These are phyloP conservation scores for Pseudisothecium myosuroides DNA, from an alignment of 225 moss, liverwort and hornwort genomes.

Conservation along the genomic window DNA sequence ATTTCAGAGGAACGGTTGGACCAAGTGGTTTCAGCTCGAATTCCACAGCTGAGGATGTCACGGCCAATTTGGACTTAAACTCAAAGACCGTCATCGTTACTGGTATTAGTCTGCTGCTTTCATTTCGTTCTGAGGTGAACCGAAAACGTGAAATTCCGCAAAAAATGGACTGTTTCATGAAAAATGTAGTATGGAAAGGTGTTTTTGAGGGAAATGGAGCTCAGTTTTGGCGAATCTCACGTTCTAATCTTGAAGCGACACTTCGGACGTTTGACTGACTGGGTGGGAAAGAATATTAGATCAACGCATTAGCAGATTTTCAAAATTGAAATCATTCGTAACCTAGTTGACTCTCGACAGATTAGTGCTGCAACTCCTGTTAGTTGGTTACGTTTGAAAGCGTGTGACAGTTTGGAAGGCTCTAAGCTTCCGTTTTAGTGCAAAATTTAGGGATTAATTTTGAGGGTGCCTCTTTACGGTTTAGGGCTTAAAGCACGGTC, in stretches of 20 bases:
- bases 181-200: not conserved
- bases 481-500: not conserved
- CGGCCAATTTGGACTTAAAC: conserved; percentile 28
- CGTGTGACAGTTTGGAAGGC: not conserved
- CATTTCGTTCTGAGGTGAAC: not conserved
- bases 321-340: not conserved
- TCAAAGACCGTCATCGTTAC: conserved; percentile 37
- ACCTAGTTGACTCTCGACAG: not conserved
- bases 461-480: not conserved
- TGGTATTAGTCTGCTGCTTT: not conserved
- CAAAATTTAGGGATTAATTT: not conserved
- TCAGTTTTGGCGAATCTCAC: not conserved
- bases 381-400: not conserved
- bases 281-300: not conserved
- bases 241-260: not conserved
- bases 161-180: no score
- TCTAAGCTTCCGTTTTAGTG: not conserved
- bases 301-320: not conserved
- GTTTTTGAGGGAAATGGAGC: not conserved
- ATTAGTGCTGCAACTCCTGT: not conserved
- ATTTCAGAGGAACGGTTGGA: conserved; percentile 19
- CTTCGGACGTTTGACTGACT: not conserved
- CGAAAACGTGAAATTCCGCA: not conserved
- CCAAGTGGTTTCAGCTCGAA: conserved; percentile 41
- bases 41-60: conserved; percentile 48